Evolutionary conservation across 257 asterid species (phyloP).

Genomic region (Cruciata laevipes): DNA sequence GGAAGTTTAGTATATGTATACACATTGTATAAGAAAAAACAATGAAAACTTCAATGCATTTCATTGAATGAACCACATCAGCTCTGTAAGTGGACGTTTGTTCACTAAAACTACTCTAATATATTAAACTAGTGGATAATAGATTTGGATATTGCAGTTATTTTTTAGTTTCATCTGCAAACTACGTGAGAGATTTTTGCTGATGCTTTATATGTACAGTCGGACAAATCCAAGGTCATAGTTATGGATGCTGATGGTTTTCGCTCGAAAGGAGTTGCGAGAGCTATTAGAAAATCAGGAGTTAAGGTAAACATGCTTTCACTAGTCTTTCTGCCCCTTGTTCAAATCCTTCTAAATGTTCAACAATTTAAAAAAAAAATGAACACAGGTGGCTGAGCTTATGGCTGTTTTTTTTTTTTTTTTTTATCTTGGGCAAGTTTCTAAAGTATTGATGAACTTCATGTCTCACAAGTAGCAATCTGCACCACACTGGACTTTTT

Average conservation of each 20-base stretch:
- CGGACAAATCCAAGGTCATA: constrained; percentile 80
- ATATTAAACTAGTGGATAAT: background rate
- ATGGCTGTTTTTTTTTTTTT: background rate
- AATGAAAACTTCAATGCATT: background rate
- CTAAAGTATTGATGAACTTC: background rate
- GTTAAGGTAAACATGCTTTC: constrained; percentile 48
- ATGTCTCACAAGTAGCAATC: background rate
- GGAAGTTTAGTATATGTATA: background rate
- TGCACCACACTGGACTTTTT: background rate
- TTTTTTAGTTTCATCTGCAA: constrained; percentile 5
- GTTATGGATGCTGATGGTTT: constrained; percentile 89
- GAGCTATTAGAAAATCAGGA: constrained; percentile 82
- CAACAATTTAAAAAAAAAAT: no score
- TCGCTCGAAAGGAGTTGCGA: constrained; percentile 73
- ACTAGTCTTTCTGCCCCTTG: background rate
- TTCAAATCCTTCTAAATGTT: background rate
- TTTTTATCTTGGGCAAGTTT: background rate
- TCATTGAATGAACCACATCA: background rate
- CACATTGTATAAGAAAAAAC: background rate
- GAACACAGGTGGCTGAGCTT: no score
- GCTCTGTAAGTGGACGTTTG: background rate
- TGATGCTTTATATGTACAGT: constrained; percentile 22
- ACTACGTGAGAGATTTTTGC: constrained; percentile 20
- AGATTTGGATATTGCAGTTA: background rate
- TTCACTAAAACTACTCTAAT: background rate